Percentiles rank a stretch among this genome's conserved stretches.
Evolutionary conservation across 805 yeast species (phyloP).

Genomic region (Helenozyma baotianmanensis): DNA sequence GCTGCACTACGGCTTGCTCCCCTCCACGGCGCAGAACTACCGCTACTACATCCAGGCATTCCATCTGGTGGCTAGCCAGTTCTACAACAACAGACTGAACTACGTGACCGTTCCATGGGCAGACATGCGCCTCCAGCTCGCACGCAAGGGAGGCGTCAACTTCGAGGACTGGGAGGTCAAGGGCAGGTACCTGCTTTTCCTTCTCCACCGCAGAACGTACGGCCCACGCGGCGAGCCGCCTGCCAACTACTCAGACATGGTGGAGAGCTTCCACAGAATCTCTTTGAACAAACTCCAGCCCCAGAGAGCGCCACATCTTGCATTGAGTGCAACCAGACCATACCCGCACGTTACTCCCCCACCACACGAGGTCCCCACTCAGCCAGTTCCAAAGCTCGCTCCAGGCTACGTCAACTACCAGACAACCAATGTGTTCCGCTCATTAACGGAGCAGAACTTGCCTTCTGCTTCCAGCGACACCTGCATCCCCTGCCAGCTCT

Average conservation of each 20-base stretch:
- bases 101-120: slow-evolving; percentile 15
- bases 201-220: slow-evolving; percentile 12
- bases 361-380: too few species aligned
- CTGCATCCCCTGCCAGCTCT: too few species aligned
- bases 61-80: slow-evolving; percentile 9
- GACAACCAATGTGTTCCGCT: too few species aligned
- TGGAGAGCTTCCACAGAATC: slow-evolving; percentile 5
- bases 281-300: too few species aligned
- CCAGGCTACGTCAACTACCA: too few species aligned
- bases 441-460: too few species aligned
- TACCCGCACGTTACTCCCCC: too few species aligned
- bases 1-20: slow-evolving; percentile 13
- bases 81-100: slow-evolving; percentile 3
- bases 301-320: too few species aligned
- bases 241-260: slow-evolving; percentile 9
- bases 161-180: slow-evolving; percentile 15
- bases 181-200: slow-evolving; percentile 11
- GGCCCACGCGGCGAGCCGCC: slow-evolving; percentile 14
- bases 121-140: slow-evolving; percentile 8
- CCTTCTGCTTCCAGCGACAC: too few species aligned
- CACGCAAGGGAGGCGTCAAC: slow-evolving; percentile 4
- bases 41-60: slow-evolving; percentile 11
- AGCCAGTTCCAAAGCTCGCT: too few species aligned
- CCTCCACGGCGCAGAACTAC: slow-evolving; percentile 5
- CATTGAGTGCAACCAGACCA: too few species aligned